A percentile compares a stretch with the other conserved stretches of the same genome.
Evolutionary conservation across 2,329 filamentous ascomycete genomes (phyloP).

Genomic region (Trichoderma oligosporum): DNA sequence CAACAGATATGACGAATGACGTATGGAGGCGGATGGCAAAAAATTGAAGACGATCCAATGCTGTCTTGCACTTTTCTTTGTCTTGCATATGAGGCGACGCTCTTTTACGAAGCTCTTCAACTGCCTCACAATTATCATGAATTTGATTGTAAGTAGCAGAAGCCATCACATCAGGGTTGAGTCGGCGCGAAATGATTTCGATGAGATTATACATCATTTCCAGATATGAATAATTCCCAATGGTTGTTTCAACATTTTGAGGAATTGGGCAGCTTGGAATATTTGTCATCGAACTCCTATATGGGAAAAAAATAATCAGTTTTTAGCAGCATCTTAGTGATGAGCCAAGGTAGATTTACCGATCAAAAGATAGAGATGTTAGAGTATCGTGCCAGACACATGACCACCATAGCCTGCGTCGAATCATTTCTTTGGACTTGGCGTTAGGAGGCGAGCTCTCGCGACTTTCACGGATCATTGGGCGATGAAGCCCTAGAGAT

Average conservation of each 20-base stretch:
- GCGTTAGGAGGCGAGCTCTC: slow-evolving; percentile 43
- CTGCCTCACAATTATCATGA: slow-evolving; percentile 53
- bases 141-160: slow-evolving; percentile 53
- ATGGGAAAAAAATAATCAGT: background rate
- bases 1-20: slow-evolving; percentile 62
- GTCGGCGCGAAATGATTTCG: slow-evolving; percentile 54
- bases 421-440: slow-evolving; percentile 51
- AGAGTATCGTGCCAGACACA: slow-evolving; percentile 65
- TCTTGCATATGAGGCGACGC: slow-evolving; percentile 51
- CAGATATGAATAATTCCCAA: slow-evolving; percentile 54
- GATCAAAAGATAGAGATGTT: slow-evolving; percentile 62
- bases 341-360: slow-evolving; percentile 39
- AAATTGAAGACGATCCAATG: slow-evolving; percentile 59
- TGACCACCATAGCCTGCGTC: slow-evolving; percentile 60
- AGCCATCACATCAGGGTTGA: slow-evolving; percentile 52
- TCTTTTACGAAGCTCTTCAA: slow-evolving; percentile 49
- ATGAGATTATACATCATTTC: slow-evolving; percentile 64
- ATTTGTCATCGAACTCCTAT: slow-evolving; percentile 59
- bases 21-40: slow-evolving; percentile 63
- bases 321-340: background rate
- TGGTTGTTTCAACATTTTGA: slow-evolving; percentile 38
- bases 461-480: slow-evolving; percentile 42
- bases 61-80: slow-evolving; percentile 61
- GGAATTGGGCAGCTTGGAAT: slow-evolving; percentile 55
- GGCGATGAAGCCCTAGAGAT: slow-evolving; percentile 58